Evolutionary conservation across 257 asterid genomes (phyloP), one percentile per base, ranked within the genome.

Genomic region (Rehmannia glutinosa): DNA sequence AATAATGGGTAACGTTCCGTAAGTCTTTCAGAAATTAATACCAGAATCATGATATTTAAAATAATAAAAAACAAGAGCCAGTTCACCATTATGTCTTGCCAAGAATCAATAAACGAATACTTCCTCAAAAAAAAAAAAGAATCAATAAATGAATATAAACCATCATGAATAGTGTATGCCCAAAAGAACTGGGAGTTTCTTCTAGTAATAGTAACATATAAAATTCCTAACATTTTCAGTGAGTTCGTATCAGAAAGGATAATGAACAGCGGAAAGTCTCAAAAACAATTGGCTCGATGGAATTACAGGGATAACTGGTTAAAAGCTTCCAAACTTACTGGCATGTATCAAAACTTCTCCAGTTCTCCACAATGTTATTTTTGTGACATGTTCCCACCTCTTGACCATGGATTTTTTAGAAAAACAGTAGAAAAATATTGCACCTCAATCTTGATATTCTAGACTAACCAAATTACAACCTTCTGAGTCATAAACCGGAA

Each of bases 321-420:
- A 69, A 68, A 47, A 47, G 49, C 47, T 28, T 64, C 69, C 57
- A 20, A 47, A 50, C 43, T 15, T 10, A 30, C n/a, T n/a, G n/a
- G n/a, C n/a, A n/a, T n/a, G n/a, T n/a, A n/a, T n/a, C n/a, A n/a
- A n/a, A n/a, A n/a, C n/a, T n/a, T n/a, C n/a, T n/a, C n/a, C n/a
- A n/a, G n/a, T n/a, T n/a, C n/a, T n/a, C n/a, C n/a, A n/a, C n/a
- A n/a, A n/a, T n/a, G n/a, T n/a, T n/a, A n/a, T n/a, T n/a, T n/a
- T n/a, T n/a, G n/a, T n/a, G n/a, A n/a, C n/a, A n/a, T n/a, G n/a
- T n/a, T n/a, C n/a, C n/a, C n/a, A n/a, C n/a, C n/a, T n/a, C n/a
- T n/a, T n/a, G n/a, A n/a, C n/a, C n/a, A n/a, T n/a, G n/a, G n/a
- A n/a, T n/a, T n/a, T n/a, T n/a, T n/a, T n/a, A n/a, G n/a, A n/a